Evolutionary conservation across 2,329 filamentous ascomycete genomes (phyloP), one percentile per base, ranked within the genome.

Genomic region (Zalaria obscura): DNA sequence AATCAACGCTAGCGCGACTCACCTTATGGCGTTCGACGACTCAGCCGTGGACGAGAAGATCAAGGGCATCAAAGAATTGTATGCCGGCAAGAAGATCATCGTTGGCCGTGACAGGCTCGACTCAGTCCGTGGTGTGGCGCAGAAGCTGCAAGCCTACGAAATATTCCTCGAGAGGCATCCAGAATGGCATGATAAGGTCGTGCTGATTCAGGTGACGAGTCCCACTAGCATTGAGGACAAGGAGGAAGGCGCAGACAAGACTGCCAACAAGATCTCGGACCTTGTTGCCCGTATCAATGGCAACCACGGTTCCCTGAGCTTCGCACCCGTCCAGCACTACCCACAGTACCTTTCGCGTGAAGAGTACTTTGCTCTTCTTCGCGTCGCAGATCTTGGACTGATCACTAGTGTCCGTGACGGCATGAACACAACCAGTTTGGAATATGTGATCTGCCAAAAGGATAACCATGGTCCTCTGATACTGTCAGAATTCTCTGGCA

Each of bases 341-440:
- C 86, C 88, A 5, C 88, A 95, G 59, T 95, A 95, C 58, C 73
- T 96, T 36, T 80, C 78, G 38, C 82, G 81, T 50, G 82, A 87
- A 52, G 88, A 96, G 63, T 96, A 96, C 61, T 93, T 94, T 61
- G 88, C 89, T 3, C 74, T 96, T n/a, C 73, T 96, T 40, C 79
- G 89, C 25, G 78, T 86, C 3, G 88, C 83, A 29, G 87, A 96
- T 58, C 84, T 95, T 50, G 89, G 87, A 3, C 70, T 96, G 39
- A 95, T 96, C 61, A 95, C 91, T 5, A 94, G 86, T 51, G 88
- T 96, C 25, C 78, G 89, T 45, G 91, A 96, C 59, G 89, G 89
- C 44, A 95, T 96, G 88, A 96, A 95, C 38, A 43, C 44, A 11
- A 94, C 88, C 18, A 93, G 86, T 58, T 69, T 96, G 51, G 91